phyloP scores from a whole-genome alignment of 225 moss, liverwort and hornwort species.

The Pseudisothecium myosuroides region DNA sequence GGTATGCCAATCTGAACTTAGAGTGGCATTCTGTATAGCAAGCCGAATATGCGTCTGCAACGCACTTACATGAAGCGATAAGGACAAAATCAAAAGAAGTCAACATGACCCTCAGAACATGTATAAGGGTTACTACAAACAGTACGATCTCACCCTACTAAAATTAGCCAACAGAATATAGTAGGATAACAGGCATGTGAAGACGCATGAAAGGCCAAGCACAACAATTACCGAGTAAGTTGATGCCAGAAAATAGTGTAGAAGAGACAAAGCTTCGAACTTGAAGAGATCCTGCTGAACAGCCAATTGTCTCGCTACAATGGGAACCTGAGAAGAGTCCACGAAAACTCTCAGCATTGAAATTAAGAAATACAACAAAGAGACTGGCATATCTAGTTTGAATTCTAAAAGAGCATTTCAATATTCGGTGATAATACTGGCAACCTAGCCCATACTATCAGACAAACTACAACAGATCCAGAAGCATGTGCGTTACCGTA shows the following conservation, averaged over 20 bases:
- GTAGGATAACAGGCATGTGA: not conserved
- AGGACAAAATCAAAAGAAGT: not conserved
- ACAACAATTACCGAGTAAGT: conserved; percentile 45
- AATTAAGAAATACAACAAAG: not conserved
- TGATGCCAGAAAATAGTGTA: conserved; percentile 74
- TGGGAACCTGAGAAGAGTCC: conserved; percentile 49
- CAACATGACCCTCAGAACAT: not conserved
- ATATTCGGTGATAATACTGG: not conserved
- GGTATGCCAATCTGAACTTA: conserved; percentile 49
- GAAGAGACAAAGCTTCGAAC: conserved; percentile 89
- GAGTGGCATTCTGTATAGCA: conserved; percentile 24
- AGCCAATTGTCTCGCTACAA: conserved; percentile 63
- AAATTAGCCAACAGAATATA: not conserved
- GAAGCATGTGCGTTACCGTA: conserved; percentile 28
- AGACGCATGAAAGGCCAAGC: not conserved
- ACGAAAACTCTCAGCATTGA: not conserved
- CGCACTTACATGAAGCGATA: not conserved
- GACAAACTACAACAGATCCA: not conserved
- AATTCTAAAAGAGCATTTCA: not conserved
- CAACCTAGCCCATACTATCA: not conserved
- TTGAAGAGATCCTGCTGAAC: conserved; percentile 62
- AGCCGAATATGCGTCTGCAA: conserved; percentile 46
- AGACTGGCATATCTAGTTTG: not conserved
- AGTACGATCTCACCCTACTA: not conserved
- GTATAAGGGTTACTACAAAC: not conserved